phyloP scores from a whole-genome alignment of 805 yeast genomes.

The Pachysolen tannophilus region DNA sequence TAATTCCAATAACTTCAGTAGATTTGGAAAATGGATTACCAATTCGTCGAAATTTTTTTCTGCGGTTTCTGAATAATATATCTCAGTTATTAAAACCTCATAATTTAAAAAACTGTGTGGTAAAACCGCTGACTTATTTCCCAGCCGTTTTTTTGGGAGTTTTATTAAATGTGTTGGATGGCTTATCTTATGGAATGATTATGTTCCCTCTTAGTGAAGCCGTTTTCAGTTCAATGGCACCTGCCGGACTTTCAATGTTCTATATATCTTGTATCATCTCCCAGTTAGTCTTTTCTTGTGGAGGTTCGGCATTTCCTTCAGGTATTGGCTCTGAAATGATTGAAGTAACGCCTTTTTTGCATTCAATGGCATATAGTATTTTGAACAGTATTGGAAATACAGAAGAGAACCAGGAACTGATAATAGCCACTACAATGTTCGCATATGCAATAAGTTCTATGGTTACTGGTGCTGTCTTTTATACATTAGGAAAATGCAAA shows the following conservation, averaged over 20 bases:
- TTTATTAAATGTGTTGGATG: constrained; percentile 82
- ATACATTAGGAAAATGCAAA: constrained; percentile 64
- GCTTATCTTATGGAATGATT: constrained; percentile 94
- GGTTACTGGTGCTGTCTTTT: constrained; percentile 80
- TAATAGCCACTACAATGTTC: constrained; percentile 79
- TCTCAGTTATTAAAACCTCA: constrained; percentile 15
- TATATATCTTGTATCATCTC: constrained; percentile 87
- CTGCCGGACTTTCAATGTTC: constrained; percentile 90
- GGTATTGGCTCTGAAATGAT: constrained; percentile 99
- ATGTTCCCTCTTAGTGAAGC: constrained; percentile 87
- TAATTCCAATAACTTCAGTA: constrained; percentile 7
- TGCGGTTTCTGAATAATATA: not conserved
- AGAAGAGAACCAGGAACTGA: constrained; percentile 34
- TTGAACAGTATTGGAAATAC: constrained; percentile 44
- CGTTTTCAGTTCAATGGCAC: constrained; percentile 68
- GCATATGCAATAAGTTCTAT: constrained; percentile 79
- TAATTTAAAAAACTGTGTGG: constrained; percentile 16
- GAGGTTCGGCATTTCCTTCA: constrained; percentile 81
- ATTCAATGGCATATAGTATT: constrained; percentile 81
- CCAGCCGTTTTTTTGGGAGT: constrained; percentile 88
- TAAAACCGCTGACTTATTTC: constrained; percentile 37
- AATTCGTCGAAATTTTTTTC: constrained; percentile 1
- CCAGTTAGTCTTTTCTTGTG: constrained; percentile 80
- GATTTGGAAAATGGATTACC: constrained; percentile 9
- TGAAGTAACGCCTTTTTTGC: constrained; percentile 98